Evolutionary conservation across 1,139 yeast species (phyloP).

Genomic region (Blastobotrys serpentis): DNA sequence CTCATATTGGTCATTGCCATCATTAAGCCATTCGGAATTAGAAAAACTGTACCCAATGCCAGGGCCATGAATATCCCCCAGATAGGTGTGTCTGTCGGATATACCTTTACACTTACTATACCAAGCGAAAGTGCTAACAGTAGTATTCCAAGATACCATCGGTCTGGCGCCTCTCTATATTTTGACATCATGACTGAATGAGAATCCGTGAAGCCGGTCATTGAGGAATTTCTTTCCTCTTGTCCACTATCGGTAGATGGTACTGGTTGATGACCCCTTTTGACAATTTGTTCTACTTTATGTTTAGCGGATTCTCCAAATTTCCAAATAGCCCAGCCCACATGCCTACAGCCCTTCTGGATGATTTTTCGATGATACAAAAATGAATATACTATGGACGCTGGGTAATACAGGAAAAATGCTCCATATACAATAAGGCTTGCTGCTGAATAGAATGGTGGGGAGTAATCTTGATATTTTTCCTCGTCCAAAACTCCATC

Average conservation of each 20-base stretch:
- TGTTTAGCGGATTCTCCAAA: neutral
- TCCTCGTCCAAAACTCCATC: constrained; percentile 37
- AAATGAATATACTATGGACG: constrained; percentile 48
- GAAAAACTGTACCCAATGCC: constrained; percentile 53
- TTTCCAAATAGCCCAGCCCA: constrained; percentile 3
- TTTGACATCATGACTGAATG: constrained; percentile 55
- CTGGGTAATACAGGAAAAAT: constrained; percentile 54
- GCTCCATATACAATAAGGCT: constrained; percentile 56
- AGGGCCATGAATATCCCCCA: constrained; percentile 59
- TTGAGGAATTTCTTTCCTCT: neutral
- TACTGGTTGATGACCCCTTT: neutral
- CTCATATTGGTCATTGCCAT: constrained; percentile 53
- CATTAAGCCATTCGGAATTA: constrained; percentile 50
- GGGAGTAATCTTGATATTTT: constrained; percentile 40
- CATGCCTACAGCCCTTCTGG: constrained; percentile 27
- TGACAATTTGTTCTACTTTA: neutral
- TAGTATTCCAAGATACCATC: constrained; percentile 53
- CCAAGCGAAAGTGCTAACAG: constrained; percentile 51
- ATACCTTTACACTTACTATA: constrained; percentile 47
- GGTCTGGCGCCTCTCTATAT: constrained; percentile 63
- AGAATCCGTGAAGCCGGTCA: constrained; percentile 45
- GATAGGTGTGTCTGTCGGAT: constrained; percentile 46
- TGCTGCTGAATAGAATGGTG: constrained; percentile 62
- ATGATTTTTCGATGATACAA: constrained; percentile 29
- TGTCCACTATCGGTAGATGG: neutral